Evolutionary conservation across 129 eudicot species (phyloP).

Genomic region (Saposhnikovia divaricata): DNA sequence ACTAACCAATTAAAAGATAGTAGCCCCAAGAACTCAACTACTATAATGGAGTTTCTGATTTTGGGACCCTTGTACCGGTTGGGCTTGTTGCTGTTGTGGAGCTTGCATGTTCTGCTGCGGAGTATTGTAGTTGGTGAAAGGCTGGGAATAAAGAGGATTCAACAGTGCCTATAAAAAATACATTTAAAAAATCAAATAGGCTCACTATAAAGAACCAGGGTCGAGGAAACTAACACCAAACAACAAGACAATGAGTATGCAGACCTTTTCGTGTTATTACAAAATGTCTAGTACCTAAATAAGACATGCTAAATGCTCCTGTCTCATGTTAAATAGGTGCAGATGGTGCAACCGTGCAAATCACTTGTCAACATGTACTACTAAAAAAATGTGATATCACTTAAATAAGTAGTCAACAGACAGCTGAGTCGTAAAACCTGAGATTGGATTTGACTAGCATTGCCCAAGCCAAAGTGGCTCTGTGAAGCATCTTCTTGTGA

Average conservation of each 20-base stretch:
- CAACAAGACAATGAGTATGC: not conserved
- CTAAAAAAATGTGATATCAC: too few species aligned
- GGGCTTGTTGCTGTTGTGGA: slow-evolving; percentile 39
- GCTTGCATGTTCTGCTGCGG: slow-evolving; percentile 57
- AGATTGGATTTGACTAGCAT: slow-evolving; percentile 59
- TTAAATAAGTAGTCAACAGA: not conserved
- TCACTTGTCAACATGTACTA: slow-evolving; percentile 1
- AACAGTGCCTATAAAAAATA: slow-evolving; percentile 44
- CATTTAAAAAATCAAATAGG: not conserved
- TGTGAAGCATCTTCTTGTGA: slow-evolving; percentile 80
- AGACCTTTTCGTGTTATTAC: not conserved
- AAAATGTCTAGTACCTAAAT: not conserved
- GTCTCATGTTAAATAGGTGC: not conserved
- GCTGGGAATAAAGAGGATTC: slow-evolving; percentile 88
- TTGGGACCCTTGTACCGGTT: slow-evolving; percentile 46
- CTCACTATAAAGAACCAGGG: not conserved
- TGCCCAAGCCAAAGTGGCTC: slow-evolving; percentile 50
- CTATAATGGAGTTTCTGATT: slow-evolving; percentile 52
- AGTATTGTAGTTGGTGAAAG: slow-evolving; percentile 59
- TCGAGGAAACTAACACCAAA: not conserved
- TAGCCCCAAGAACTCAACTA: slow-evolving; percentile 29
- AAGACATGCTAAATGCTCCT: not conserved
- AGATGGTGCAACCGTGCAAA: not conserved
- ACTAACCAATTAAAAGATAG: slow-evolving; percentile 30
- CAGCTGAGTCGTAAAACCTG: slow-evolving; percentile 40